Evolutionary conservation across 345 rosid species (phyloP), one percentile per base, ranked within the genome.

Genomic region (Eutrema heterophyllum): DNA sequence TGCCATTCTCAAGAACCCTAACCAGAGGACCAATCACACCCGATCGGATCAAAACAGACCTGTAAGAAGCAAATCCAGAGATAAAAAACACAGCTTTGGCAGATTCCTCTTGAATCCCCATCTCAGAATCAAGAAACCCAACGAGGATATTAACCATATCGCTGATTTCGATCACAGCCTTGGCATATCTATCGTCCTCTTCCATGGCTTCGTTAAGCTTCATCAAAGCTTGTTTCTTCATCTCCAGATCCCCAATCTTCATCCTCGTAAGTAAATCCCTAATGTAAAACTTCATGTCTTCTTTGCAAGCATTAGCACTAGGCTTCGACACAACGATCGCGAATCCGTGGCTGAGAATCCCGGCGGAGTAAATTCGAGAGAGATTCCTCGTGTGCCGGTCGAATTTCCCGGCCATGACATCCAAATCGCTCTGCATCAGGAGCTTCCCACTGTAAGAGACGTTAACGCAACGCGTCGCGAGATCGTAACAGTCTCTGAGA

Each of bases 371-470:
- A 75, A 92, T 72, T 78, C 81, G 87, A 30, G 87, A 77, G 18
- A 95, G 81, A 56, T 79, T 81, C 80, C 82, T 85, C 30, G 83
- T 69, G 35, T 86, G 89, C 0, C 50, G 55, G 48, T 87, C 94
- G 41, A 92, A 79, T 67, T 79, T 95, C 0, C 85, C 73, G 0
- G 86, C 82, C 55, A 90, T 57, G 4, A 86, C 80, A 73, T 95
- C 97, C 64, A 95, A 80, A 80, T 92, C 93, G 65, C 97, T 91
- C 83, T 95, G 97, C 99, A 95, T 95, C 85, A 91, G 76, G 14
- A 95, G 96, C 91, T 91, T 91, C 15, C 99, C 99, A 57, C 85
- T 83, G 84, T 81, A 91, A 6, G 92, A 82, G 62, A 86, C 81
- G 81, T 87, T 87, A 65, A 86, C 75, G 64, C 99, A 95, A 13